Evolutionary conservation across 192 early-diverging fungal species (phyloP), one percentile per base, ranked within the genome.

Genomic region (Obelidium mucronatum): DNA sequence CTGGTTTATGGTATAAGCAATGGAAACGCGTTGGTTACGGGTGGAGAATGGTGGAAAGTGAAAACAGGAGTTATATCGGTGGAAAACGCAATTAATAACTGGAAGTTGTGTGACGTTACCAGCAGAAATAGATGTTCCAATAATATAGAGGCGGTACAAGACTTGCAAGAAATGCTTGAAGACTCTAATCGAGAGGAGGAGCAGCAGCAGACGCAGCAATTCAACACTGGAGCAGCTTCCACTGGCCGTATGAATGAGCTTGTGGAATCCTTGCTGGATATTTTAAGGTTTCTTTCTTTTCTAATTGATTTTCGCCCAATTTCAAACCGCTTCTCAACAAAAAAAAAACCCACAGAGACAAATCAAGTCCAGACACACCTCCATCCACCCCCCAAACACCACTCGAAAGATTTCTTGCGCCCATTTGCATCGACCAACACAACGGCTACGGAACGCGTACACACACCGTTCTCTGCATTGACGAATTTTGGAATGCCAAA

Each of bases 341-440:
- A n/a, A n/a, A n/a, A n/a, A n/a, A 48, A 48, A 48, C 8, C 8
- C 44, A 48, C 30, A 68, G 66, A 15, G 44, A 68, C 42, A 68
- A 6, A 42, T 48, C 66, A 17, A 58, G 30, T 8, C 55, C 55
- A 28, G 26, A 11, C 17, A 8, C 8, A 51, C 66, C 66, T 30
- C 40, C 66, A 51, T 4, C 39, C 15, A 28, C 30, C 55, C 34
- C 17, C 30, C 33, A 22, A 40, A 31, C 64, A 19, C 34, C 40
- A 13, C 42, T 76, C 15, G 63, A 76, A 36, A 65, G 52, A 36
- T 26, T 67, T 0, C 40, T 78, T 3, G 74, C 42, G 33, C 75
- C 84, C 1, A 82, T 85, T 17, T 85, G 84, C 60, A 85, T 85
- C 65, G 55, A 77, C 42, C 68, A 75, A 33, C n/a, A 31, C 0